Evolutionary conservation across 2,329 filamentous ascomycete genomes (phyloP).

Genomic region (Aspergillus sp.): DNA sequence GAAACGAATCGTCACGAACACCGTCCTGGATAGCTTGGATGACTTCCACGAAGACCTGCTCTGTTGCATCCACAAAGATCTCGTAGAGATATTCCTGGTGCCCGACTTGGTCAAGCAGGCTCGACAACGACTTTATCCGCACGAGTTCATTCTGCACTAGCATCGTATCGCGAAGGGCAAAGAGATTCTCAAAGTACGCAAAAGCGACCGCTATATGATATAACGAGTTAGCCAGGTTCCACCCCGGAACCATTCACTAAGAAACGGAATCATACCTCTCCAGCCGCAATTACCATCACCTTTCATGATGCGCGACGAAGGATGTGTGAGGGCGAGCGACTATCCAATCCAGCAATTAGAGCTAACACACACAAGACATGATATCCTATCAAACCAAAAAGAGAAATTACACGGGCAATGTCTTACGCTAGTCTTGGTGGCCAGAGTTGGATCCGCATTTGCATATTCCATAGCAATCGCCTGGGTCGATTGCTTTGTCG

Average conservation of each 20-base stretch:
- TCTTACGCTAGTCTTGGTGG: slow-evolving; percentile 73
- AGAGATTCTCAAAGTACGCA: slow-evolving; percentile 80
- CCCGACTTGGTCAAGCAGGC: slow-evolving; percentile 61
- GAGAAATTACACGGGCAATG: background rate
- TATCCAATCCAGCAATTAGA: slow-evolving; percentile 32
- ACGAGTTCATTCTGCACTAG: slow-evolving; percentile 62
- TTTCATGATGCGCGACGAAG: slow-evolving; percentile 76
- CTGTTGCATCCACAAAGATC: slow-evolving; percentile 72
- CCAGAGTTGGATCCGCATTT: slow-evolving; percentile 74
- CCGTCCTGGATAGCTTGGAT: slow-evolving; percentile 48
- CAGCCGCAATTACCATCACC: slow-evolving; percentile 96
- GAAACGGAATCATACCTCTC: slow-evolving; percentile 63
- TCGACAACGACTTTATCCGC: slow-evolving; percentile 63
- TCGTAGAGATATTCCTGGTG: slow-evolving; percentile 64
- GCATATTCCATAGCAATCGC: slow-evolving; percentile 79
- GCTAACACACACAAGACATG: background rate
- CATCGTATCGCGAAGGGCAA: slow-evolving; percentile 56
- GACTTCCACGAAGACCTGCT: slow-evolving; percentile 58
- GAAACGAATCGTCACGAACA: slow-evolving; percentile 49
- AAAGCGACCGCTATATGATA: slow-evolving; percentile 68
- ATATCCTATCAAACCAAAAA: background rate
- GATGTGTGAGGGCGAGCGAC: slow-evolving; percentile 75
- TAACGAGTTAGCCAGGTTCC: too few species aligned
- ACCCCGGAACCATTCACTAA: background rate
- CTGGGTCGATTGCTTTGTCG: slow-evolving; percentile 66